Evolutionary conservation across 1,284 basidiomycete genomes (phyloP), one percentile per base, ranked within the genome.

Genomic region (Agaricales sp.): DNA sequence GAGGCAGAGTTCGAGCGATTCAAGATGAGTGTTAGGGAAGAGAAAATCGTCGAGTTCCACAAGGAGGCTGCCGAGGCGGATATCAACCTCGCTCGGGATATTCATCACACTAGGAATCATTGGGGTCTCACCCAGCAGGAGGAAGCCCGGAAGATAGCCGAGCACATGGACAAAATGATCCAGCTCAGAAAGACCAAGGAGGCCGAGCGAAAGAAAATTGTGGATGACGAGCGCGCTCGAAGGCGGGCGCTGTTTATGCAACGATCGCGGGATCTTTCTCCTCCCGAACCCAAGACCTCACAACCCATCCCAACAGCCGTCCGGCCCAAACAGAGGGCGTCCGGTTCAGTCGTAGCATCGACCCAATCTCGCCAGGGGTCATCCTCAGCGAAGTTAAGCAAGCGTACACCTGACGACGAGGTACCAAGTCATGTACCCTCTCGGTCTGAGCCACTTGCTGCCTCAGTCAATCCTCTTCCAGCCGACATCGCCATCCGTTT

Each of bases 31-130:
- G 64, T 70, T 13, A 73, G 77, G 22, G 65, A 74, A 35, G 57
- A 65, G 47, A 79, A 77, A 61, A 79, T 79, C 46, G 65, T 67
- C 47, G 71, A 79, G 52, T 79, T 79, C 59, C 77, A 79, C 54
- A 61, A 62, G 4, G 68, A 66, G 39, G 77, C 77, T 2, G 74
- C 73, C 2, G 58, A 64, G 18, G 62, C 68, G 22, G 77, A 76
- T 53, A 67, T 75, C 38, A 59, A 66, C 45, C 66, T 79, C 19
- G 66, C 71, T 2, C 59, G 69, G 43, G 63, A 61, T 4, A 67
- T 79, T n/a, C 62, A 68, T 24, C 60, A 63, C 0, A 50, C 43
- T 24, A 58, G 59, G 20, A 65, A 65, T 47, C 8, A 8, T 35
- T 35, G 30, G 30, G 30, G 30, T 35, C 30, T 35, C n/a, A 11